phyloP scores from a whole-genome alignment of 2,329 filamentous ascomycete species.

The Penicillium sp. region DNA sequence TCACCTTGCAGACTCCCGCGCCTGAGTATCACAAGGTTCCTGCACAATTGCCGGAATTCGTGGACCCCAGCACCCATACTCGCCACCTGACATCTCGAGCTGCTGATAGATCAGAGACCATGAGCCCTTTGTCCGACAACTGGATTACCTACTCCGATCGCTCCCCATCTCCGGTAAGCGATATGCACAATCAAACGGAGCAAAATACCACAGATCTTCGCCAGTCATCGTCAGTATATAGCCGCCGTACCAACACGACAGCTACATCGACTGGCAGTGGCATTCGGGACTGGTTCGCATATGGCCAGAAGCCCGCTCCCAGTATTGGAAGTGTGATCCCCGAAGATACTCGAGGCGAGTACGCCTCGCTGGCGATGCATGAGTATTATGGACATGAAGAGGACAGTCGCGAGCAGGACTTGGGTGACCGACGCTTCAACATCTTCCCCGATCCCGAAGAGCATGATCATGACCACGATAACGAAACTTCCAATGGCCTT shows the following conservation, averaged over 20 bases:
- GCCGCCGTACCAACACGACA: constrained; percentile 26
- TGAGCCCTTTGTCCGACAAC: constrained; percentile 41
- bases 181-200: constrained; percentile 18
- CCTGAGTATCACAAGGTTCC: constrained; percentile 29
- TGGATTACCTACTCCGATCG: constrained; percentile 43
- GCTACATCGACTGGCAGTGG: constrained; percentile 26
- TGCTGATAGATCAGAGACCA: constrained; percentile 32
- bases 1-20: constrained; percentile 26
- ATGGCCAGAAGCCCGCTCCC: constrained; percentile 30
- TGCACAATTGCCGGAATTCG: constrained; percentile 32
- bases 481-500: constrained; percentile 19
- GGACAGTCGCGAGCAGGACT: constrained; percentile 32
- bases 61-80: constrained; percentile 30
- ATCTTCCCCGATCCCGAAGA: constrained; percentile 35
- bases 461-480: constrained; percentile 27
- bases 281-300: constrained; percentile 36
- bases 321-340: constrained; percentile 31
- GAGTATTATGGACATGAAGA: constrained; percentile 37
- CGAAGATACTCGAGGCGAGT: constrained; percentile 37
- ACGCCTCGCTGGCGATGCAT: constrained; percentile 36
- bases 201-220: constrained; percentile 23
- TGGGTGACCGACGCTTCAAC: constrained; percentile 38
- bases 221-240: constrained; percentile 37
- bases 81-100: constrained; percentile 29
- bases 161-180: constrained; percentile 29